Evolutionary conservation across 495 filamentous ascomycete species (phyloP).

Genomic region (Achaetomiella virescens): DNA sequence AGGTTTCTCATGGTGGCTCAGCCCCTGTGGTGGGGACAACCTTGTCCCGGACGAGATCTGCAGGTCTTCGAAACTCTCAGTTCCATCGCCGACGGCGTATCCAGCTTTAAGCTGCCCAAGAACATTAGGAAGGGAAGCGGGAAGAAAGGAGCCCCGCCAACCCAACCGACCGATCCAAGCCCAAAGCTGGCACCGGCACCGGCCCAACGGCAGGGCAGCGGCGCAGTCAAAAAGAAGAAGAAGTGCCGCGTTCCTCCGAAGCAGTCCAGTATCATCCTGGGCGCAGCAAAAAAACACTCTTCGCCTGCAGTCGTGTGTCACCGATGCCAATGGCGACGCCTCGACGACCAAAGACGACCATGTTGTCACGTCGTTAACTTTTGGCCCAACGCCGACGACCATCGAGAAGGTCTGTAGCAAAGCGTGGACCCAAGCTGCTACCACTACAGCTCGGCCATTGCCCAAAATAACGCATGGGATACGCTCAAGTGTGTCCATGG

Average conservation of each 20-base stretch:
- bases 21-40: slow-evolving; percentile 6
- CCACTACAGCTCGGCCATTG: slow-evolving; percentile 4
- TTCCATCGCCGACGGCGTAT: neutral
- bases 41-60: slow-evolving; percentile 11
- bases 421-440: slow-evolving; percentile 1
- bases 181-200: too few relatives aligned
- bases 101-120: neutral
- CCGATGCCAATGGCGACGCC: neutral
- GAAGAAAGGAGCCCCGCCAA: slow-evolving; percentile 7
- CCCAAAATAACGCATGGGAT: neutral
- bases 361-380: neutral
- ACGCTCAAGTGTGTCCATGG: neutral
- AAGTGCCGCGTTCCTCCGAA: too few relatives aligned
- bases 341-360: neutral
- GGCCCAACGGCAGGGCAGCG: too few relatives aligned
- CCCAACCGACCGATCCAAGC: neutral
- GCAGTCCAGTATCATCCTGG: too few relatives aligned
- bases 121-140: slow-evolving; percentile 3
- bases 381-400: neutral
- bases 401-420: neutral
- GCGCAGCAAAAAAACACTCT: too few relatives aligned
- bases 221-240: too few relatives aligned
- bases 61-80: slow-evolving; percentile 8
- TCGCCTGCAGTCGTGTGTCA: too few relatives aligned
- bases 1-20: slow-evolving; percentile 11